Percentiles rank a stretch among this genome's conserved stretches.
Evolutionary conservation across 805 yeast genomes (phyloP).

Genomic region (Kuraishia piskuri): DNA sequence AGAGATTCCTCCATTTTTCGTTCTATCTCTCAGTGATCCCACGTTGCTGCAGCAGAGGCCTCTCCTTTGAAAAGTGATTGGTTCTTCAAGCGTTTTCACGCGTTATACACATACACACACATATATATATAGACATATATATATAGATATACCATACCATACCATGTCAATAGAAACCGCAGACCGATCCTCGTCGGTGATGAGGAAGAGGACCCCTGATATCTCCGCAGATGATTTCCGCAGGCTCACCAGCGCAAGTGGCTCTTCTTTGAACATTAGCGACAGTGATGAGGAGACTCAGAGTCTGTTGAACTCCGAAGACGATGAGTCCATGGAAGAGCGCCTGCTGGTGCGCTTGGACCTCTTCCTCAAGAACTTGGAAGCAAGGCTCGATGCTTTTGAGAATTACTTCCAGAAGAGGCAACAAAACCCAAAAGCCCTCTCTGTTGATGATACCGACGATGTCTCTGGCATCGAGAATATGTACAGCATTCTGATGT

Average conservation of each 20-base stretch:
- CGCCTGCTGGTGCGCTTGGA: conserved; percentile 19
- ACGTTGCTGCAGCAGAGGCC: background rate
- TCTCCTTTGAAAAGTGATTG: background rate
- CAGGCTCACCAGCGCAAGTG: background rate
- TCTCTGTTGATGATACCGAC: background rate
- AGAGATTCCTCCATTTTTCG: too few relatives aligned
- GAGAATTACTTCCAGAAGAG: conserved; percentile 18
- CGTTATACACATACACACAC: background rate
- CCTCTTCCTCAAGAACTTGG: conserved; percentile 18
- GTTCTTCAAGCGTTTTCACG: background rate
- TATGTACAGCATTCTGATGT: conserved; percentile 15
- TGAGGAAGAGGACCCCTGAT: background rate
- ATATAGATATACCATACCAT: too few relatives aligned
- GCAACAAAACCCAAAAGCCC: conserved; percentile 7
- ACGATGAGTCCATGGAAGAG: conserved; percentile 14
- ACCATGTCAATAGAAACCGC: background rate
- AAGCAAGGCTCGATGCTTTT: conserved; percentile 16
- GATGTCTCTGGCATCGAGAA: conserved; percentile 8
- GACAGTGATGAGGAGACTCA: background rate
- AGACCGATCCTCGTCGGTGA: background rate
- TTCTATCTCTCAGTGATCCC: too few relatives aligned
- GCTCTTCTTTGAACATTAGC: background rate
- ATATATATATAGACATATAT: too few relatives aligned
- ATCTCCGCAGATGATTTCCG: background rate
- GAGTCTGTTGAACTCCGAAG: conserved; percentile 1